Percentiles rank a stretch among this genome's conserved stretches.
Conservation (phyloP, 768 basidiomycete genomes). For the Tricholoma terreum region DNA sequence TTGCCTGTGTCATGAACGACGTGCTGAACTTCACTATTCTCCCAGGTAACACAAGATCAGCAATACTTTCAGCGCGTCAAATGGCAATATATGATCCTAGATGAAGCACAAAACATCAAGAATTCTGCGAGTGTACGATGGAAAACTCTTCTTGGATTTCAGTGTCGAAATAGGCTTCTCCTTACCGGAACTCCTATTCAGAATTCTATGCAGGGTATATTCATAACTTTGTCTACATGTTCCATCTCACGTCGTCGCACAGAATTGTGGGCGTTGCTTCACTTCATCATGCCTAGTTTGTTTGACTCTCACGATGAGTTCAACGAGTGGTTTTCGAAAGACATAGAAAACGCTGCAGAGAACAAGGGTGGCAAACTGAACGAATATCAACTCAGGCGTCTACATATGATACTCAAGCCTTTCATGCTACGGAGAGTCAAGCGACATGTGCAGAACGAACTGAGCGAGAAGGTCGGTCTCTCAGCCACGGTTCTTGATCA, state of each 20-base stretch:
- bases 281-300: slow-evolving; percentile 99
- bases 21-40: not conserved
- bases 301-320: slow-evolving; percentile 99
- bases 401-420: slow-evolving; percentile 99
- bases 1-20: not conserved
- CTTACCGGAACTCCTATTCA: slow-evolving; percentile 98
- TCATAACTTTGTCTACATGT: not conserved
- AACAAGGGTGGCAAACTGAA: slow-evolving; percentile 90
- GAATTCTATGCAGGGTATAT: slow-evolving; percentile 96
- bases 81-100: slow-evolving; percentile 99
- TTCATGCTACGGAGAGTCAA: slow-evolving; percentile 99
- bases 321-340: slow-evolving; percentile 99
- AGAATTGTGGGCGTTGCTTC: slow-evolving; percentile 98
- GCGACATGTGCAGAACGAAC: slow-evolving; percentile 98
- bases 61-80: slow-evolving; percentile 97
- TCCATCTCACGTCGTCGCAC: slow-evolving; percentile 9
- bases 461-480: slow-evolving; percentile 86
- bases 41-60: slow-evolving; percentile 89
- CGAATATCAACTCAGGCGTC: slow-evolving; percentile 88
- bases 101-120: slow-evolving; percentile 99
- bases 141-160: slow-evolving; percentile 95
- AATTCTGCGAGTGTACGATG: slow-evolving; percentile 93
- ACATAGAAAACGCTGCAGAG: slow-evolving; percentile 92
- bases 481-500: not conserved
- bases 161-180: slow-evolving; percentile 91